Conservation (phyloP, 768 basidiomycete species). For the Daedalea quercina region DNA sequence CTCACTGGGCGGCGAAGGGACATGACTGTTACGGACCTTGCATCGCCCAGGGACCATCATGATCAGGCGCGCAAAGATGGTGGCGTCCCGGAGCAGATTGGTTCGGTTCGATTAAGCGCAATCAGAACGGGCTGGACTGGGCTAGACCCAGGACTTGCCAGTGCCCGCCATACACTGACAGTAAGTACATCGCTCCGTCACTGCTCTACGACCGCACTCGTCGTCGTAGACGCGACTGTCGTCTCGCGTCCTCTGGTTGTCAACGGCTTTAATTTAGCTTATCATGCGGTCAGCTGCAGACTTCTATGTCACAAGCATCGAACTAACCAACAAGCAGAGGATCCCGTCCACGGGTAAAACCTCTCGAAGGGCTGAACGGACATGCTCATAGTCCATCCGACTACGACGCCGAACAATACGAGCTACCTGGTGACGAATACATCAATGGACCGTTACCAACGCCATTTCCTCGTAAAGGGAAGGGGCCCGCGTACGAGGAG, state of each 20-base stretch:
- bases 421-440: constrained; percentile 13
- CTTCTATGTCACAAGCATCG: too few relatives aligned
- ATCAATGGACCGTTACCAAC: not conserved
- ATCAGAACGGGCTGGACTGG: too few relatives aligned
- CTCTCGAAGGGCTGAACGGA: not conserved
- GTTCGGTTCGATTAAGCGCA: not conserved
- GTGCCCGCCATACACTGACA: too few relatives aligned
- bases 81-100: not conserved
- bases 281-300: not conserved
- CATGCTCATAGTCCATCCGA: constrained; percentile 5
- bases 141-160: too few relatives aligned
- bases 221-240: too few relatives aligned
- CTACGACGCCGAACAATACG: constrained; percentile 16
- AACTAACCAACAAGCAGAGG: not conserved
- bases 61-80: too few relatives aligned
- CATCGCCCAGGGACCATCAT: not conserved
- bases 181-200: too few relatives aligned
- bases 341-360: constrained; percentile 10
- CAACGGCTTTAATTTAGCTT: too few relatives aligned
- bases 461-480: not conserved
- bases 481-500: constrained; percentile 37
- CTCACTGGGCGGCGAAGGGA: not conserved
- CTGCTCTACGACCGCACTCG: too few relatives aligned
- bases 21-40: not conserved
- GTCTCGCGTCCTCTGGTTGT: too few relatives aligned